Evolutionary conservation across 2,329 filamentous ascomycete genomes (phyloP).

Genomic region (Diaporthe citriasiana): DNA sequence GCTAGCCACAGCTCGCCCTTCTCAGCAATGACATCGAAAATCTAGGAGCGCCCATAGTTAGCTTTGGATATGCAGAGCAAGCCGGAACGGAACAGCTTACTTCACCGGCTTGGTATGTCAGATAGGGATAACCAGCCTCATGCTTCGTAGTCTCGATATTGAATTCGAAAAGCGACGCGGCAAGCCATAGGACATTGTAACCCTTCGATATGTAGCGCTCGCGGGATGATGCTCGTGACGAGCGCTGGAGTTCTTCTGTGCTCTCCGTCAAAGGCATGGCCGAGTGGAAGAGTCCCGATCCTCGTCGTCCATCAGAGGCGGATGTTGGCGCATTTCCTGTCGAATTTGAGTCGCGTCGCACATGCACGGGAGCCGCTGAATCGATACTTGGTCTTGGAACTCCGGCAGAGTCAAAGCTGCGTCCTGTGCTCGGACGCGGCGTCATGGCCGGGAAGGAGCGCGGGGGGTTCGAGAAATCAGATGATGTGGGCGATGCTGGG

Average conservation of each 20-base stretch:
- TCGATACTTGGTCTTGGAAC: conserved; percentile 67
- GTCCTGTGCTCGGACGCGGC: conserved; percentile 70
- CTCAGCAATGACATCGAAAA: conserved; percentile 93
- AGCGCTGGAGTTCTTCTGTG: conserved; percentile 65
- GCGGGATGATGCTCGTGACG: conserved; percentile 72
- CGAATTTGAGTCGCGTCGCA: conserved; percentile 66
- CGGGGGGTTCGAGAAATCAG: conserved; percentile 65
- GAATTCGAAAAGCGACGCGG: conserved; percentile 95
- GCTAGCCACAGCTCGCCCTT: conserved; percentile 98
- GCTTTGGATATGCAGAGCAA: conserved; percentile 30
- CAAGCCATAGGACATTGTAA: conserved; percentile 87
- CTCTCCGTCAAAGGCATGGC: conserved; percentile 85
- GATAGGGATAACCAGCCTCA: conserved; percentile 94
- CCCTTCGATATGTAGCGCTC: conserved; percentile 68
- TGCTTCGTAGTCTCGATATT: conserved; percentile 93
- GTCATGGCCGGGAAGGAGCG: conserved; percentile 61
- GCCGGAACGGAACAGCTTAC: conserved; percentile 60
- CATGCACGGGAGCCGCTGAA: conserved; percentile 48
- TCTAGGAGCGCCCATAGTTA: conserved; percentile 58
- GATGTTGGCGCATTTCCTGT: conserved; percentile 66
- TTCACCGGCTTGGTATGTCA: conserved; percentile 96
- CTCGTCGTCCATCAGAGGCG: conserved; percentile 66
- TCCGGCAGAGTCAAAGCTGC: conserved; percentile 69
- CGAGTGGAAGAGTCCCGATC: conserved; percentile 87
- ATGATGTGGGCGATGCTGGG: conserved; percentile 70